Conservation (phyloP, 768 basidiomycete species). For the Chiua virens region DNA sequence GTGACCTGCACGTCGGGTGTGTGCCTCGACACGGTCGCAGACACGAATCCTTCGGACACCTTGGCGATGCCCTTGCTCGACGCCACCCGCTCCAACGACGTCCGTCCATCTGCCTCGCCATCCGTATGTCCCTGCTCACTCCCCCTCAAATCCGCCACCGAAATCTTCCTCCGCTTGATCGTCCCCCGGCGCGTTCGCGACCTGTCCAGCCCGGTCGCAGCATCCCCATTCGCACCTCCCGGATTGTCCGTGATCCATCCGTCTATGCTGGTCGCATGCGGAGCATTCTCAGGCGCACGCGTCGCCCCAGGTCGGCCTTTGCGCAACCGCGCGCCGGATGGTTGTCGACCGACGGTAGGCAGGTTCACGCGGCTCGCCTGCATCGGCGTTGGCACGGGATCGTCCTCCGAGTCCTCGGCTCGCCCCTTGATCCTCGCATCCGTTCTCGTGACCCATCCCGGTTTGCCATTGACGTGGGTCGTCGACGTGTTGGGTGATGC, state of each 20-base stretch:
- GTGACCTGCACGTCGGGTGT: neutral
- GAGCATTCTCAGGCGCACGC: neutral
- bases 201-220: neutral
- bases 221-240: neutral
- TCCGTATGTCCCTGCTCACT: conserved; percentile 29
- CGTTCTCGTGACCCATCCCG: conserved; percentile 31
- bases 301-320: conserved; percentile 12
- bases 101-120: conserved; percentile 17
- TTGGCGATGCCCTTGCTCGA: neutral
- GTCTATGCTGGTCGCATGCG: neutral
- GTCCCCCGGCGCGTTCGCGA: conserved; percentile 3
- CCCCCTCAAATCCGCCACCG: conserved; percentile 27
- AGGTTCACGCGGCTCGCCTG: neutral
- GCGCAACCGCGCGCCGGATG: conserved; percentile 9
- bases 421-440: conserved; percentile 18
- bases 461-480: neutral
- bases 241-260: conserved; percentile 3
- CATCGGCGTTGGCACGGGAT: neutral
- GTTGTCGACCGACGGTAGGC: neutral
- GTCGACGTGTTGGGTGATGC: neutral
- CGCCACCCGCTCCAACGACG: neutral
- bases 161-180: conserved; percentile 16
- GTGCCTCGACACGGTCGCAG: neutral
- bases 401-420: conserved; percentile 16
- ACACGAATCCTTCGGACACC: neutral